Base-by-base conservation (phyloP, 2,329 filamentous ascomycete species). In the Didymella lethalis region DNA sequence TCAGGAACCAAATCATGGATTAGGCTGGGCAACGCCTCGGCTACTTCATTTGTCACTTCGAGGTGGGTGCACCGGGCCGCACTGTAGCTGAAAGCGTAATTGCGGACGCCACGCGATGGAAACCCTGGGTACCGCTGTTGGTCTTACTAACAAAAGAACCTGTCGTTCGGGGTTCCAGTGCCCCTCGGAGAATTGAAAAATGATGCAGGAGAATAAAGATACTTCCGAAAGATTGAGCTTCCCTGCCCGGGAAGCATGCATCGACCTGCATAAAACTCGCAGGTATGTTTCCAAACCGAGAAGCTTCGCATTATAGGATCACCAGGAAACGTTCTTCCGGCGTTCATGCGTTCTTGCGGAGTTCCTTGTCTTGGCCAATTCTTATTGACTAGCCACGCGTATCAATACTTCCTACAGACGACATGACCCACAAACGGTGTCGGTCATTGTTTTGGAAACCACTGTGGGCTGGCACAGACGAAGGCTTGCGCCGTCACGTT, bases 1-100 rank as follows among this genome's bases (percentile, higher is more conserved):
- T 54, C 59, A 53, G 40, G 43, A 34, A 56, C 52, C 26, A 34
- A 44, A 40, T 34, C 29, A 38, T 14, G 28, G 29, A 18, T 14
- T 20, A 32, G 26, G 55, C 36, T 46, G 40, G 28, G 52, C 41
- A 47, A 56, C 36, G 38, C n/a, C 41, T 57, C 34, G 34, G 41
- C 36, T 45, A 48, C 54, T 25, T 51, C 54, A 43, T 50, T 56
- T 50, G 48, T 62, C 60, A 52, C 48, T 31, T 54, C 28, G 16
- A 34, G 38, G 40, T 65, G 41, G 59, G 65, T 59, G 49, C 55
- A 60, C 50, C 61, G 63, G 59, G 54, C 64, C 64, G 64, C 59
- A 50, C 61, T 65, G 61, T 64, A 65, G 59, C 57, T 57, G 54
- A 61, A 57, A 54, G 51, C 50, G 56, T 62, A 57, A 48, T 51